Evolutionary conservation across 176 grass and related monocot genomes (phyloP).

Genomic region (Oryza officinalis): DNA sequence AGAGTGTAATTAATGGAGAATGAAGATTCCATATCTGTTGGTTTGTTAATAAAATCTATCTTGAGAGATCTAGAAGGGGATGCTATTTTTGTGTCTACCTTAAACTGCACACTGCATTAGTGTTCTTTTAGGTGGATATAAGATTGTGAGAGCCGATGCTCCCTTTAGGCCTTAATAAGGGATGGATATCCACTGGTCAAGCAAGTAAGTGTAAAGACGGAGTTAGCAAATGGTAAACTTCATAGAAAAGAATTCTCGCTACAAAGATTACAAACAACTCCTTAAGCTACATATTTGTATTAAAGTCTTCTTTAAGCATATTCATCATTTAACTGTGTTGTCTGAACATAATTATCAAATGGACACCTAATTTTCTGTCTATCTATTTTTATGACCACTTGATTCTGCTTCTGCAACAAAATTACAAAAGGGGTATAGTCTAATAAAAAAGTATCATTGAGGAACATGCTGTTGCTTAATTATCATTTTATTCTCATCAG

Average conservation of each 20-base stretch:
- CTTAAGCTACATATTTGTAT: slow-evolving; percentile 25
- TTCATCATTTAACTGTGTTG: slow-evolving; percentile 16
- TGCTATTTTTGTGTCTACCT: not conserved
- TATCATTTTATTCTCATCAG: slow-evolving; percentile 24
- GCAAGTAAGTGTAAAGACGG: not conserved
- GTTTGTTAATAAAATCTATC: not conserved
- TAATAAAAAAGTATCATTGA: not conserved
- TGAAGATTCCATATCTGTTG: not conserved
- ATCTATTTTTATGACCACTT: slow-evolving; percentile 18
- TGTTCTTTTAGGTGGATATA: not conserved
- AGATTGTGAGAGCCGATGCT: not conserved
- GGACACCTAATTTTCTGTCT: slow-evolving; percentile 2
- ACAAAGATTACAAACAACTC: not conserved
- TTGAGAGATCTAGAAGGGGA: not conserved
- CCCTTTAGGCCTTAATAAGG: not conserved
- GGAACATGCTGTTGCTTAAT: slow-evolving; percentile 1
- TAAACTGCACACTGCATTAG: not conserved
- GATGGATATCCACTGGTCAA: not conserved
- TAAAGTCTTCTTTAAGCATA: slow-evolving; percentile 8
- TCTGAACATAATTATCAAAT: slow-evolving; percentile 17
- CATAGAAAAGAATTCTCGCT: not conserved
- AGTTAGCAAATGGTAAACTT: not conserved
- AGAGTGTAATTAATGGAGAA: not conserved
- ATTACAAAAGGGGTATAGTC: not conserved
- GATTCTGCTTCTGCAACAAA: slow-evolving; percentile 2